Evolutionary conservation across 768 basidiomycete species (phyloP), one percentile per base, ranked within the genome.

Genomic region (Asterophora parasitica): DNA sequence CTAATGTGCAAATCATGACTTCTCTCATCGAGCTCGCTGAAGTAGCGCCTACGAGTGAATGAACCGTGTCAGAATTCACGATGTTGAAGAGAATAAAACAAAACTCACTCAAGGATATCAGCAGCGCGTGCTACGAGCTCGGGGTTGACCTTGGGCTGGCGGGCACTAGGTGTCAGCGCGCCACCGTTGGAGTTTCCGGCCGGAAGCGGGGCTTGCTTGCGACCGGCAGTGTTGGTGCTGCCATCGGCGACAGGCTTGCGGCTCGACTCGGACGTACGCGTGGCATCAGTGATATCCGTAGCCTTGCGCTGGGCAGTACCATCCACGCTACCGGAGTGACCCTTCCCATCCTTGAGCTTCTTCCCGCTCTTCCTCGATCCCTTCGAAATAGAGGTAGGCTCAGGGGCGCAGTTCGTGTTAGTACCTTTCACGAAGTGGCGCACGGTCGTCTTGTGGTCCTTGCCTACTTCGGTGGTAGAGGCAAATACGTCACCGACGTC

Each of bases 21-120:
- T n/a, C n/a, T n/a, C n/a, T 52, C 46, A 30, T 52, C 51, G 11
- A 52, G 40, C 36, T 52, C 51, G 37, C 36, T 32, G 37, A 48
- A 52, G 51, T 48, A 47, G 32, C 46, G 51, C 40, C 46, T 52
- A 16, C 3, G 16, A 34, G 9, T 12, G 30, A 31, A 20, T 28
- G 12, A 23, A 36, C 3, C 7, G 4, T 20, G 32, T 44, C 16
- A 48, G 27, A 8, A 30, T 42, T 13, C 15, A 32, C 4, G 33
- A 1, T 3, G 4, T 3, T 8, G 9, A 19, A 16, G 23, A 13
- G 41, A 30, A 26, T 27, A 2, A 11, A 42, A 37, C 2, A 41
- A 11, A 19, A 44, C 46, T 40, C 30, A 51, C 49, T 43, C 50
- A 20, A 51, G 44, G 33, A 51, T 27, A 23, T 39, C 39, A 26